Percentiles rank a stretch among this genome's conserved stretches.
Conservation (phyloP, 2,329 filamentous ascomycete species). For the Aphanocladium album region DNA sequence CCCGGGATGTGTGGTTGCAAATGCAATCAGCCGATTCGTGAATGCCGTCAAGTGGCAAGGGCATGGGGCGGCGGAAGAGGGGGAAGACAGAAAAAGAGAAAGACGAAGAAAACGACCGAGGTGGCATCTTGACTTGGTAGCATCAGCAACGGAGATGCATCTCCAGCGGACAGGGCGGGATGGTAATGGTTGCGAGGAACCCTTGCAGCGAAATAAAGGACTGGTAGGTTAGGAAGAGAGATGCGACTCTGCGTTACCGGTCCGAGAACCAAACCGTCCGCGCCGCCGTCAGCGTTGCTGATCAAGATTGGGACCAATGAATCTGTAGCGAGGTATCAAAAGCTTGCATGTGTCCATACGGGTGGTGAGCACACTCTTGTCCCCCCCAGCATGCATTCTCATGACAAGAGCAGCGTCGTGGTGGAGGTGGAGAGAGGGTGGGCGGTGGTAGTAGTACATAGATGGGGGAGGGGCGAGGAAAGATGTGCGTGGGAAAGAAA, state of each 20-base stretch:
- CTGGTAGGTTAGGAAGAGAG: background rate
- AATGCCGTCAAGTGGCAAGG: conserved; percentile 3
- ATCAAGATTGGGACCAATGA: conserved; percentile 4
- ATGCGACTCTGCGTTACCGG: background rate
- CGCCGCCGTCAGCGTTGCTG: background rate
- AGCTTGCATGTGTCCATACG: background rate
- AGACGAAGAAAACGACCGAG: background rate
- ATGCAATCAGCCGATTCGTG: conserved; percentile 7
- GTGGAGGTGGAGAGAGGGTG: conserved; percentile 3
- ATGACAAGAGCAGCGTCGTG: conserved; percentile 9
- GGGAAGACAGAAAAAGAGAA: no score
- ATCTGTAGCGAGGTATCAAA: background rate
- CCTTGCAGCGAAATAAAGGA: no score
- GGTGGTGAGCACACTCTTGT: background rate
- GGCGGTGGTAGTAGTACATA: background rate
- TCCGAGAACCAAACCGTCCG: background rate
- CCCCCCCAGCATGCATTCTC: background rate
- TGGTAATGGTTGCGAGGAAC: background rate
- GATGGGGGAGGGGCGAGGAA: background rate
- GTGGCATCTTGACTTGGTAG: background rate
- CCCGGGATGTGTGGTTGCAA: background rate
- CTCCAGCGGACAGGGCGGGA: background rate
- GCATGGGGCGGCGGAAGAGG: background rate
- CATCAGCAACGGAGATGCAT: background rate
- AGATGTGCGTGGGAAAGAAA: background rate